Conservation (phyloP, 2,329 filamentous ascomycete genomes). For the Aspergillus ibericus region DNA sequence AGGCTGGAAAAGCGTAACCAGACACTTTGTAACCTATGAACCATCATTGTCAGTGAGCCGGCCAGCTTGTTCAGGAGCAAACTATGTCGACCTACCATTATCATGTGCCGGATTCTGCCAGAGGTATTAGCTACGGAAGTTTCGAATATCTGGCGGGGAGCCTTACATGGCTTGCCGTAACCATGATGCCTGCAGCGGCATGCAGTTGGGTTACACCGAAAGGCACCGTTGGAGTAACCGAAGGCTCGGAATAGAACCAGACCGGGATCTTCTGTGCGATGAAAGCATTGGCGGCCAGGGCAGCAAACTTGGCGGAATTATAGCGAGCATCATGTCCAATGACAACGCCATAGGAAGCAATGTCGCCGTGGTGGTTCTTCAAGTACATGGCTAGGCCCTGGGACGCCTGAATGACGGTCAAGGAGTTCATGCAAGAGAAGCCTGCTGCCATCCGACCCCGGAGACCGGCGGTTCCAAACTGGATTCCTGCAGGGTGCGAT, state of each 20-base stretch:
- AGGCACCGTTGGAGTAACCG: constrained; percentile 63
- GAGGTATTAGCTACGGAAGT: neutral
- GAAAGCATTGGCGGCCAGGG: constrained; percentile 61
- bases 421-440: constrained; percentile 60
- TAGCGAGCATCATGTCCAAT: constrained; percentile 64
- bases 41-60: constrained; percentile 15
- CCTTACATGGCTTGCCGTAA: constrained; percentile 62
- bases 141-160: neutral
- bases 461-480: constrained; percentile 64
- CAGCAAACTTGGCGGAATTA: constrained; percentile 62
- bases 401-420: constrained; percentile 63
- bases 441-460: constrained; percentile 66
- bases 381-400: constrained; percentile 65
- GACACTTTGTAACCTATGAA: constrained; percentile 61
- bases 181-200: constrained; percentile 63
- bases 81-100: constrained; percentile 47
- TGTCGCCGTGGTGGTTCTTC: constrained; percentile 44
- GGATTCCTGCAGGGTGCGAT: constrained; percentile 46
- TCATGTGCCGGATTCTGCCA: constrained; percentile 59
- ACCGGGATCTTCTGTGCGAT: constrained; percentile 59
- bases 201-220: constrained; percentile 57
- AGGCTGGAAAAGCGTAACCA: constrained; percentile 10
- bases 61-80: neutral
- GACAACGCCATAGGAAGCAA: constrained; percentile 53
- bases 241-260: constrained; percentile 57